phyloP scores from a whole-genome alignment of 164 flowering plant genomes.

The Chimonanthus salicifolius region DNA sequence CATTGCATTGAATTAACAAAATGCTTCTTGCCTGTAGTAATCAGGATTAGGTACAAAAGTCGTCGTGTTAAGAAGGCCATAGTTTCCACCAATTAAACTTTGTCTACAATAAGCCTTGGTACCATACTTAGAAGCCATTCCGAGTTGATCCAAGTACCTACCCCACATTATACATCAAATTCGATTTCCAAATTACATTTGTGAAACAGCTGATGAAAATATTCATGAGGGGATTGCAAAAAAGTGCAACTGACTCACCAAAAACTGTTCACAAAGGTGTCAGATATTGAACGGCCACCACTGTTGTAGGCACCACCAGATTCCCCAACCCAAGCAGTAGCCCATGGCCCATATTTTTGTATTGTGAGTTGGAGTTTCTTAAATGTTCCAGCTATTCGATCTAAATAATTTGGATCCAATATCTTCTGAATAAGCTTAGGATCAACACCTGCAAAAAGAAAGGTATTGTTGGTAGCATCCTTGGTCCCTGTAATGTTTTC shows the following conservation, averaged over 20 bases:
- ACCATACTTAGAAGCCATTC: constrained; percentile 73
- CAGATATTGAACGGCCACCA: constrained; percentile 64
- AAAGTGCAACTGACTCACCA: constrained; percentile 36
- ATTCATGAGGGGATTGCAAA: background rate
- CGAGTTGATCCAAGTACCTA: constrained; percentile 96
- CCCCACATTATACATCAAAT: background rate
- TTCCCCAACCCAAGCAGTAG: constrained; percentile 97
- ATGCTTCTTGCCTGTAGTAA: constrained; percentile 60
- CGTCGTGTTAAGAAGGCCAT: constrained; percentile 73
- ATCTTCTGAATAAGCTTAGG: constrained; percentile 51
- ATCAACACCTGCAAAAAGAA: constrained; percentile 50
- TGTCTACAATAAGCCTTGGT: constrained; percentile 88
- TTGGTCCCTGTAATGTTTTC: background rate
- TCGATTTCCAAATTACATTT: background rate
- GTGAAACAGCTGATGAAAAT: background rate
- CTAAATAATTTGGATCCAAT: constrained; percentile 45
- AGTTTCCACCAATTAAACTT: constrained; percentile 79
- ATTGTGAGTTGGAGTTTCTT: constrained; percentile 31
- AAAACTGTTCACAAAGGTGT: constrained; percentile 76
- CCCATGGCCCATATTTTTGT: constrained; percentile 52
- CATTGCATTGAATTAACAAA: constrained; percentile 4
- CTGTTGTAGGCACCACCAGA: constrained; percentile 95
- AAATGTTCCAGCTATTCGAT: constrained; percentile 35
- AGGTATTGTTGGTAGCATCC: background rate
- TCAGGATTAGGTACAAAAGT: constrained; percentile 86